phyloP scores from a whole-genome alignment of 306 rosid genomes.

The Rosa lucieae region DNA sequence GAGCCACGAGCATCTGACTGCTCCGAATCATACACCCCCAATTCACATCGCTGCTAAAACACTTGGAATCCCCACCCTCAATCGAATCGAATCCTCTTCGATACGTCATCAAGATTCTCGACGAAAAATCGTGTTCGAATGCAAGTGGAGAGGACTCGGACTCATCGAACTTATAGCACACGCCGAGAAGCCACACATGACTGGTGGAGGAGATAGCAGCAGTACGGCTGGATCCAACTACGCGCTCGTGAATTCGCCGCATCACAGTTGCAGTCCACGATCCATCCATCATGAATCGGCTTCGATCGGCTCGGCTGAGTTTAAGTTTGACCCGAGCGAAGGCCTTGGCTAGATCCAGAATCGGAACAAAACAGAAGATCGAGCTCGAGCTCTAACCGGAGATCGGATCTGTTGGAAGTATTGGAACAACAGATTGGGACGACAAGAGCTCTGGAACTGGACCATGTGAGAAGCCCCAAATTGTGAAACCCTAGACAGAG shows the following conservation, averaged over 20 bases:
- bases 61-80: conserved; percentile 75
- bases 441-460: not conserved
- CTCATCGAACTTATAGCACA: conserved; percentile 48
- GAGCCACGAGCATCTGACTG: conserved; percentile 98
- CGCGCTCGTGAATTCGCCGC: conserved; percentile 84
- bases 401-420: not conserved
- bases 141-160: conserved; percentile 45
- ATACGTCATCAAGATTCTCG: conserved; percentile 85
- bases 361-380: not conserved
- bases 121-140: conserved; percentile 72
- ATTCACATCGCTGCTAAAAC: conserved; percentile 72
- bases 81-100: conserved; percentile 88
- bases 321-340: not conserved
- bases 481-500: not conserved
- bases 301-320: not conserved
- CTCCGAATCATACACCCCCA: conserved; percentile 99
- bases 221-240: conserved; percentile 64
- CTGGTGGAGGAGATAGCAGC: conserved; percentile 67
- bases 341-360: not conserved
- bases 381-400: not conserved
- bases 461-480: not conserved
- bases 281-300: not conserved
- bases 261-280: conserved; percentile 26
- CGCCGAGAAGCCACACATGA: conserved; percentile 95
- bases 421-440: not conserved